Conservation (phyloP, 1,139 yeast genomes). For the Geotrichum cucujoidarum region DNA sequence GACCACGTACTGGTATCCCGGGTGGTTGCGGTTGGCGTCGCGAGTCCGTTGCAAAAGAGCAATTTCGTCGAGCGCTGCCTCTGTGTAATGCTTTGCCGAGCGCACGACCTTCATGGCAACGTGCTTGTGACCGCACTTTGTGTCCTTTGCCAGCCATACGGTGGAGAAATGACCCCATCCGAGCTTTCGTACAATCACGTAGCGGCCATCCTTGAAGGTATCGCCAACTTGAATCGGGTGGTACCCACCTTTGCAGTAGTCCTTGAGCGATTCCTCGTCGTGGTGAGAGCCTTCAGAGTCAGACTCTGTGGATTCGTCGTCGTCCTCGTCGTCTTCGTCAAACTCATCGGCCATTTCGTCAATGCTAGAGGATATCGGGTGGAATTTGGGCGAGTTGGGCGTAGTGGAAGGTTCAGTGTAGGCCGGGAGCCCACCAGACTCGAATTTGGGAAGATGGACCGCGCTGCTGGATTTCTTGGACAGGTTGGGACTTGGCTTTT, state of each 20-base stretch:
- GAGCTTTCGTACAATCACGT: conserved; percentile 66
- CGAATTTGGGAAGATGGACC: conserved; percentile 5
- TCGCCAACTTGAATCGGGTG: conserved; percentile 83
- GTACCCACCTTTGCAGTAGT: conserved; percentile 79
- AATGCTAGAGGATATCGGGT: background rate
- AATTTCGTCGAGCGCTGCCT: conserved; percentile 84
- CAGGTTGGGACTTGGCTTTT: background rate
- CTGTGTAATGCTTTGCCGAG: conserved; percentile 63
- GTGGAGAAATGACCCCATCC: conserved; percentile 94
- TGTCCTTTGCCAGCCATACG: conserved; percentile 77
- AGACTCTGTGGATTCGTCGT: conserved; percentile 7
- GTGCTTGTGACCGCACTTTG: conserved; percentile 42
- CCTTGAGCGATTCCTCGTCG: conserved; percentile 64
- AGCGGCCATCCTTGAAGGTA: conserved; percentile 50
- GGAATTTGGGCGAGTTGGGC: background rate
- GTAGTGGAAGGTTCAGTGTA: background rate
- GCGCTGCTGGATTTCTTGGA: conserved; percentile 4
- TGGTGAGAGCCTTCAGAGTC: conserved; percentile 20
- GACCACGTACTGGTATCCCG: conserved; percentile 68
- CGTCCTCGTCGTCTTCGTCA: conserved; percentile 6
- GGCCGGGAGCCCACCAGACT: background rate
- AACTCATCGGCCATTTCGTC: background rate
- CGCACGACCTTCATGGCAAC: conserved; percentile 85
- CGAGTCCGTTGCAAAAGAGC: conserved; percentile 50
- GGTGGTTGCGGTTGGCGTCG: conserved; percentile 52